Evolutionary conservation across 441 rosid species (phyloP), one percentile per base, ranked within the genome.

Genomic region (Hypseocharis bilobata): DNA sequence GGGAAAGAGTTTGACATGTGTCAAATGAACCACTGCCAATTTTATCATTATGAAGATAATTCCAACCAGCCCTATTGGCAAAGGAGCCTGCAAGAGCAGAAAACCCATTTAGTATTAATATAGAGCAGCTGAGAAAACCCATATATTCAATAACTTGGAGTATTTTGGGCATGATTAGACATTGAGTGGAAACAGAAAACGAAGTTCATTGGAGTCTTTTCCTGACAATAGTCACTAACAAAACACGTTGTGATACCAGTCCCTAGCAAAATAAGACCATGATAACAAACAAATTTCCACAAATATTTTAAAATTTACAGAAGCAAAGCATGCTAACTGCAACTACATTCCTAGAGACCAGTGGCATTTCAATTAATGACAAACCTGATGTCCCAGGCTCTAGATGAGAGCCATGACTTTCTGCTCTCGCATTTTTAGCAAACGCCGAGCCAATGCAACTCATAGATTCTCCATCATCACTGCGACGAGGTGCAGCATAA

Each of bases 331-430:
- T 19, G n/a, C 4, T n/a, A 40, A 40, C 13, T 40, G n/a, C n/a
- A 2, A 34, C 3, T 34, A 34, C 6, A 34, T 6, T 34, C 40
- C 3, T 6, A n/a, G 40, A 34, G 40, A 34, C 8, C 40, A 34
- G 40, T 34, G 6, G 40, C 51, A n/a, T 13, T 8, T 52, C 19
- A 52, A 52, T 20, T 7, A 3, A 52, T 52, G 27, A 22, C 71
- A 74, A 69, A 83, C 85, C 85, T 78, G 77, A 58, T 16, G 51
- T 2, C 28, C 56, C 36, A 47, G 73, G 64, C 26, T 60, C 61
- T 47, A 62, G 62, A 11, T 44, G 72, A 49, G 65, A 62, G 61
- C 56, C 67, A 13, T 61, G 61, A 70, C 60, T 70, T 68, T 69
- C 78, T 61, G 42, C 56, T 20, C 22, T 68, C 63, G 44, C 55